Conservation (phyloP, 1,139 yeast genomes). For the Yamadazyma triangularis region DNA sequence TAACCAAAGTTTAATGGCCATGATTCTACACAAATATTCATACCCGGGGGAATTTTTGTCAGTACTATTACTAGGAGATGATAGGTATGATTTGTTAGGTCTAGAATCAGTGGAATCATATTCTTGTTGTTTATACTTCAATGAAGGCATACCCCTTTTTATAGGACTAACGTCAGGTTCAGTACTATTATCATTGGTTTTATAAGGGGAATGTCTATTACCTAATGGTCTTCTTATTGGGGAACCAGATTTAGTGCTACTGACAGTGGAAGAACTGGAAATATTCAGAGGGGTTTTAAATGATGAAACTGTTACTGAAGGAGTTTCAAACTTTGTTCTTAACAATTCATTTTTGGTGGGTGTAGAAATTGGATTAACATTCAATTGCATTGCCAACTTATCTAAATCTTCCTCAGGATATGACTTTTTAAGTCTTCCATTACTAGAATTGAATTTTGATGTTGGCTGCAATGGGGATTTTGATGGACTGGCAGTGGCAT, state of each 20-base stretch:
- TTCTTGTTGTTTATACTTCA: constrained; percentile 11
- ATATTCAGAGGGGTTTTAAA: constrained; percentile 32
- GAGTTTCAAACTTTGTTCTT: constrained; percentile 37
- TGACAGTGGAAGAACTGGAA: constrained; percentile 15
- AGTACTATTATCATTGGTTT: constrained; percentile 1
- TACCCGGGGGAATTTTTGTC: constrained; percentile 43
- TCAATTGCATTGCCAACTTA: constrained; percentile 35
- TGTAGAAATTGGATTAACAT: constrained; percentile 21
- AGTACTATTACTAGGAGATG: constrained; percentile 27
- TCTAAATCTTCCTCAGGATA: constrained; percentile 32
- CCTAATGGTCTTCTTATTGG: constrained; percentile 18
- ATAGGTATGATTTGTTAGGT: no score
- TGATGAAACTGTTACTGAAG: constrained; percentile 43
- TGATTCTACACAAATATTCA: constrained; percentile 84
- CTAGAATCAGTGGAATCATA: constrained; percentile 11
- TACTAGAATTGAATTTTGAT: constrained; percentile 21
- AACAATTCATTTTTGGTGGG: constrained; percentile 28
- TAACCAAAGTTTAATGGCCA: constrained; percentile 68
- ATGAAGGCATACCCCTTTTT: constrained; percentile 10
- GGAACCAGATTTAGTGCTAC: constrained; percentile 17
- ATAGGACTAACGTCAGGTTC: constrained; percentile 11
- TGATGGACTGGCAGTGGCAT: constrained; percentile 13
- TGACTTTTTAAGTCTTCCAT: constrained; percentile 8
- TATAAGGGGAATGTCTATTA: no score
- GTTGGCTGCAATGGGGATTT: constrained; percentile 32